Percentiles rank a stretch among this genome's conserved stretches.
Conservation (phyloP, 192 early-diverging fungal species). For the Backusella circina region DNA sequence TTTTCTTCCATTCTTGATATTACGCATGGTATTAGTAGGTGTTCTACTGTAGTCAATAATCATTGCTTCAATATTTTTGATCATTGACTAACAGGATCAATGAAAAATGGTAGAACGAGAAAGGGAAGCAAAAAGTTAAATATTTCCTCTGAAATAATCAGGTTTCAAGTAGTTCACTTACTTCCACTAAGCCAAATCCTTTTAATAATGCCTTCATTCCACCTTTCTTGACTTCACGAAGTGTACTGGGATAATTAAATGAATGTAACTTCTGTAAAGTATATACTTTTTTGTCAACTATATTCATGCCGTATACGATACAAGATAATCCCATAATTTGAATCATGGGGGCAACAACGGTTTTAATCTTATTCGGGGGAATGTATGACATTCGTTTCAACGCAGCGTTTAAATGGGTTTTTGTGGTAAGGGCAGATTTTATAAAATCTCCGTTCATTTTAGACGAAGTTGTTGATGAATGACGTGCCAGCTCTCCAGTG, state of each 20-base stretch:
- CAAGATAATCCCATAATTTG: slow-evolving; percentile 11
- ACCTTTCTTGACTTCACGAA: not conserved
- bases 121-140: slow-evolving; percentile 10
- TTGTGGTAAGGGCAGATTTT: slow-evolving; percentile 1
- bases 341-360: not conserved
- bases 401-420: not conserved
- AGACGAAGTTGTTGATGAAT: slow-evolving; percentile 3
- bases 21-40: not conserved
- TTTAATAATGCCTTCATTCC: not conserved
- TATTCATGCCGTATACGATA: slow-evolving; percentile 4
- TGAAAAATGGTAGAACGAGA: slow-evolving; percentile 5
- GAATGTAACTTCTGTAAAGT: not conserved
- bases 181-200: not conserved
- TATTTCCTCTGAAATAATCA: slow-evolving; percentile 5
- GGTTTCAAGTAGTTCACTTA: slow-evolving; percentile 1
- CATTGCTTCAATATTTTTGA: slow-evolving; percentile 2
- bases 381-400: not conserved
- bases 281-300: slow-evolving; percentile 7
- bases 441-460: not conserved
- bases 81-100: slow-evolving; percentile 6
- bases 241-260: slow-evolving; percentile 7
- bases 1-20: slow-evolving; percentile 8
- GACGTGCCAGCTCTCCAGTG: slow-evolving; percentile 9
- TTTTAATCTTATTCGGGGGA: not conserved
- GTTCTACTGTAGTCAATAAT: slow-evolving; percentile 8